These are phyloP conservation scores for Lipomyces anomalus DNA, from an alignment of 805 yeast species.

Conservation along the genomic window DNA sequence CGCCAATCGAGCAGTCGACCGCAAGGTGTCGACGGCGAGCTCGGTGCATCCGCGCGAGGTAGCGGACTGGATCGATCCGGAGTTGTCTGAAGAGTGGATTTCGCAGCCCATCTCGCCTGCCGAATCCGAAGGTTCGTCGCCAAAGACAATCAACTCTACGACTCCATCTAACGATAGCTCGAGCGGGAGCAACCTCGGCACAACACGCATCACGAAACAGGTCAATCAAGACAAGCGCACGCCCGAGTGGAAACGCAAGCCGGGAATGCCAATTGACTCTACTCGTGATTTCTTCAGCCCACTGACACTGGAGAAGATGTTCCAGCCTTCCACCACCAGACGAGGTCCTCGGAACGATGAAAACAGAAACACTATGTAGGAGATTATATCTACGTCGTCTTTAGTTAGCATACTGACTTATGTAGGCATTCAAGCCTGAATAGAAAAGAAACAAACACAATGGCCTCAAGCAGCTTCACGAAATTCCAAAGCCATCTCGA, in stretches of 20 bases:
- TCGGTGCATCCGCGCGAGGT: not conserved
- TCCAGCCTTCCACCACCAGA: no score
- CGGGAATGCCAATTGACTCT: no score
- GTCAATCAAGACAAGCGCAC: not conserved
- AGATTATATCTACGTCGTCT: no score
- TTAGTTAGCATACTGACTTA: no score
- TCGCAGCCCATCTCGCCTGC: slow-evolving; percentile 19
- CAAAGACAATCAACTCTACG: not conserved
- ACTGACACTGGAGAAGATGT: slow-evolving; percentile 21
- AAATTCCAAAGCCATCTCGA: slow-evolving; percentile 11
- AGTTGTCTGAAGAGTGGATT: slow-evolving; percentile 24
- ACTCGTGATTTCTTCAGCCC: slow-evolving; percentile 21
- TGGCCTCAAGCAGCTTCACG: slow-evolving; percentile 2
- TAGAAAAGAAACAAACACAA: no score
- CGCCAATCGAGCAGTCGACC: no score
- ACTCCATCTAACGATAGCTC: not conserved
- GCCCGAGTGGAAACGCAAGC: slow-evolving; percentile 18
- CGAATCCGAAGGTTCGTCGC: not conserved
- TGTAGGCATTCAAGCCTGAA: no score
- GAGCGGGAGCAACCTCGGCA: slow-evolving; percentile 3
- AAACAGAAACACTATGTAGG: no score
- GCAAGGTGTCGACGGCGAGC: no score
- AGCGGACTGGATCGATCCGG: slow-evolving; percentile 18
- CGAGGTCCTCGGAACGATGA: no score
- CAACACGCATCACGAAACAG: not conserved